Evolutionary conservation across 148 eudicot species (phyloP), one percentile per base, ranked within the genome.

Genomic region (Camellia granthamiana): DNA sequence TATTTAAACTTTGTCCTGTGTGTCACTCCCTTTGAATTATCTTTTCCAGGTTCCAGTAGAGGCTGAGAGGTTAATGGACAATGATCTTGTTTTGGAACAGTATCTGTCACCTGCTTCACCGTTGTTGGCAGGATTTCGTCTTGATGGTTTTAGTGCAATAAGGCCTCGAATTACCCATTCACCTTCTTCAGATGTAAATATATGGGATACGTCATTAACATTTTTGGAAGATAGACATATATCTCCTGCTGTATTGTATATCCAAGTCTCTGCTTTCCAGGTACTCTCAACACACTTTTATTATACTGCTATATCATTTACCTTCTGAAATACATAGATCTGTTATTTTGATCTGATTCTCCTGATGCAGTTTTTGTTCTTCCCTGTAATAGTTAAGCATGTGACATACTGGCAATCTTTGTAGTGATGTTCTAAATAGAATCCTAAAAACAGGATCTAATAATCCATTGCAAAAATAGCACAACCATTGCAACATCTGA

Each of bases 191-290:
- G 87, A 88, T 79, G 84, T 70, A 69, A 83, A 85, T 67, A 62
- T 56, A 75, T 84, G 85, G 84, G 85, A 90, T 70, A 75, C 83
- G 46, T 84, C 86, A 8, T 60, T 81, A 41, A 60, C 81, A 67
- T 85, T 95, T 66, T 43, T 92, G 75, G 99, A 95, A 51, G 98
- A 93, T 63, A 92, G 97, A 81, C 83, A 87, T 78, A 85, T 88
- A 74, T 81, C 87, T 77, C 91, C 95, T 71, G 97, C 94, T 65
- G 90, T 95, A 60, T 74, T 95, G 68, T 88, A 92, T 81, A 86
- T 95, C 82, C 94, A 93, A 92, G 97, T 95, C 46, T 92, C 99
- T 67, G 87, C 84, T 78, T 87, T 92, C 80, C 97, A 95, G 99
- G 99, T 95, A 93, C 68, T 58, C 5, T 1, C 42, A 38, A 62